Evolutionary conservation across 2,329 filamentous ascomycete species (phyloP), one percentile per base, ranked within the genome.

Genomic region (Rhinocladiella similis): DNA sequence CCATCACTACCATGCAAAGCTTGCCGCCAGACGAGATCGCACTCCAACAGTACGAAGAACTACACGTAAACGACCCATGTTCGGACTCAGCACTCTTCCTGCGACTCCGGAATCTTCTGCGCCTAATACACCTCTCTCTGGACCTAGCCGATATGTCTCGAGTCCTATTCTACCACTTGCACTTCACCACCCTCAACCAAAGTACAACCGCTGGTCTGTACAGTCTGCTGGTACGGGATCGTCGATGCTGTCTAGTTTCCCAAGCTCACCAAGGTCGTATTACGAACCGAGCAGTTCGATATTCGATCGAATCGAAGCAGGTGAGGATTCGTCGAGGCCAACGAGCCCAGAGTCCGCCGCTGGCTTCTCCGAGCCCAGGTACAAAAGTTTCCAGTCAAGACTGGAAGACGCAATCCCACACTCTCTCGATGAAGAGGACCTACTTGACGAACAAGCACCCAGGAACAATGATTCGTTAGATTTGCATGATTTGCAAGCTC

Each of bases 1-100:
- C 68, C 92, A 97, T 67, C 93, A 97, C 69, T 96, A 96, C 68
- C 91, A 97, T 64, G 83, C 87, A 10, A 70, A 75, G 27, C 54
- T 68, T 41, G 63, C 68, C 29, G 63, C 67, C 60, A 75, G 81
- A 51, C 86, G 85, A 69, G 77, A 81, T 19, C 75, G 90, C 9
- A 82, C 81, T 12, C 77, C 85, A 0, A 80, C 81, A 27, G 72
- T 68, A n/a, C 55, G 73, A 47, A 69, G 72, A 49, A 69, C 70
- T 19, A 64, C 68, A 58, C 69, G 45, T 63, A 67, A 51, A 54
- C 65, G 16, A 65, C 66, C 41, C 2, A 43, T 57, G 18, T 50
- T 63, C 51, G 60, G 57, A 41, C 19, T 49, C 6, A 29, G 50
- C 10, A 47, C 47, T 41, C 54, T 61, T 20, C 53, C 59, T 18